These are phyloP conservation scores for Linum usitatissimum DNA, from an alignment of 345 rosid genomes.

Conservation along the genomic window DNA sequence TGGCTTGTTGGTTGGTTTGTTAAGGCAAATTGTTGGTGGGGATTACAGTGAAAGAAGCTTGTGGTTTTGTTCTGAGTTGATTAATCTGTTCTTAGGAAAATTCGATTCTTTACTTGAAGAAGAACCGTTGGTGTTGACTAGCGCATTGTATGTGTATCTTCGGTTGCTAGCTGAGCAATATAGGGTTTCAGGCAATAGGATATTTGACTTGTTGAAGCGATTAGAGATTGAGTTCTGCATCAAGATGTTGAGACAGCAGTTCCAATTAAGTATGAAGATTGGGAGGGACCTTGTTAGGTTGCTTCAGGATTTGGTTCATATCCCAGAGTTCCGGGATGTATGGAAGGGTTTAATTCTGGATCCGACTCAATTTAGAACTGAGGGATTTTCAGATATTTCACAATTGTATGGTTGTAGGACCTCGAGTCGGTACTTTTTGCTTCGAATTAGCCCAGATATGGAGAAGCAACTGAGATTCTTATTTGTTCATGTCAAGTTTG, in stretches of 20 bases:
- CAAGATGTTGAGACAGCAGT: slow-evolving; percentile 63
- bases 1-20: slow-evolving; percentile 36
- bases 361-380: slow-evolving; percentile 30
- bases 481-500: slow-evolving; percentile 59
- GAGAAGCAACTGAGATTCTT: slow-evolving; percentile 65
- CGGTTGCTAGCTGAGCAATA: slow-evolving; percentile 66
- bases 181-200: slow-evolving; percentile 22
- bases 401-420: slow-evolving; percentile 46
- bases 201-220: slow-evolving; percentile 35
- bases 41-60: slow-evolving; percentile 59
- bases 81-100: slow-evolving; percentile 31
- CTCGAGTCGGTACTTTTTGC: slow-evolving; percentile 51
- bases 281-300: slow-evolving; percentile 70
- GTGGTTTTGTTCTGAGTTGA: slow-evolving; percentile 70
- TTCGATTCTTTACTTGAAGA: slow-evolving; percentile 55
- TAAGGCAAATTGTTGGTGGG: slow-evolving; percentile 59
- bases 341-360: slow-evolving; percentile 52
- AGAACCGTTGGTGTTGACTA: slow-evolving; percentile 39
- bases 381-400: slow-evolving; percentile 35
- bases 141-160: slow-evolving; percentile 57
- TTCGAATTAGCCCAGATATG: slow-evolving; percentile 56
- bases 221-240: slow-evolving; percentile 62
- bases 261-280: slow-evolving; percentile 45
- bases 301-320: slow-evolving; percentile 67
- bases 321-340: slow-evolving; percentile 45